Evolutionary conservation across 345 rosid species (phyloP), one percentile per base, ranked within the genome.

Genomic region (Melastoma malabathricum): DNA sequence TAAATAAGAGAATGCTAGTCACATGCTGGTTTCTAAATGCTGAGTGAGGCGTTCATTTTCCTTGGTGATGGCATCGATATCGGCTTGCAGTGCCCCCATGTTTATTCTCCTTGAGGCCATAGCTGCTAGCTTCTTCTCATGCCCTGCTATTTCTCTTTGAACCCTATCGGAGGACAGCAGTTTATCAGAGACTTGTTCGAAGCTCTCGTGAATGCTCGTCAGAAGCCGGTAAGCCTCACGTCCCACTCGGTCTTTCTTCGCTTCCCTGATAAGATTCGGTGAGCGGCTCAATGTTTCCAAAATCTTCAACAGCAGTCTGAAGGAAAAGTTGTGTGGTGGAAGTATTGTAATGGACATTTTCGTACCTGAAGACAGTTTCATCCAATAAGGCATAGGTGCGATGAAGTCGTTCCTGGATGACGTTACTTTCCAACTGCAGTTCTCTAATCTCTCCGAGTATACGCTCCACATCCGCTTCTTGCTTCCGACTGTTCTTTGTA

Each of bases 351-450:
- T 19, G 14, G 19, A 47, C 3, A 27, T 15, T 15, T 47, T 64
- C 50, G 43, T 67, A 81, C 94, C 94, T 81, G 78, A 73, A 76
- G 16, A 81, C 71, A 57, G 83, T 70, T 61, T 89, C 97, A 71
- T 89, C 96, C 16, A 77, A 70, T 50, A 89, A 75, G 38, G 88
- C 78, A 65, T 74, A 81, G 22, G 88, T 79, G 51, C 96, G 81
- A 69, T 82, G 81, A 55, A 89, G 88, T 55, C 96, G 75, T 58
- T 86, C 97, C 71, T 60, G 90, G 51, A 86, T 81, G 57, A 80
- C 73, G 61, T 89, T 89, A 61, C 94, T 89, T 62, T 89, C 86
- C 60, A 81, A 51, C 64, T 89, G 96, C 56, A 89, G 78, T 68
- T 68, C 84, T 74, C 94, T 78, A 15, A 86, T 89, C 57, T 83